These are phyloP conservation scores for Talaromyces sp. DNA, from an alignment of 2,329 filamentous ascomycete genomes.

Conservation along the genomic window DNA sequence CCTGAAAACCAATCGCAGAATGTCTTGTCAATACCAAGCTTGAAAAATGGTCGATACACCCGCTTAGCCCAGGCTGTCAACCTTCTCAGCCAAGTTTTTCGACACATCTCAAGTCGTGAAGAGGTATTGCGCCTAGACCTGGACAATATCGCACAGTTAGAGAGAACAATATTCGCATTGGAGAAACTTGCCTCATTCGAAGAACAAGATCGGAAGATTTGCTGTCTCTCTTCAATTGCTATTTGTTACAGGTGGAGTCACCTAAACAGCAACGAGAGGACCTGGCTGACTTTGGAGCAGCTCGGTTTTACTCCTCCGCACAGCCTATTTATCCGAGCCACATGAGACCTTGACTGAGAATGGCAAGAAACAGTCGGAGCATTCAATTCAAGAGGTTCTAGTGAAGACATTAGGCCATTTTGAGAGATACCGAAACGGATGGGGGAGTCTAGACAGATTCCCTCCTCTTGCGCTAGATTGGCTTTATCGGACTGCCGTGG, in stretches of 20 bases:
- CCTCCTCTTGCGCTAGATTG: slow-evolving; percentile 1
- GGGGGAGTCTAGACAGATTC: not conserved
- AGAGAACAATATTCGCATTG: slow-evolving; percentile 1
- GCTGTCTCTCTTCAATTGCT: slow-evolving; percentile 1
- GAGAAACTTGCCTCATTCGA: slow-evolving; percentile 1
- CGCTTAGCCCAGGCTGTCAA: slow-evolving; percentile 1
- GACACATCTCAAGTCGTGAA: slow-evolving; percentile 1
- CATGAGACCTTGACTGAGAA: not conserved
- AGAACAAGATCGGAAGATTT: not conserved
- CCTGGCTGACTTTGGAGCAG: not conserved
- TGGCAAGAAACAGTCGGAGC: not conserved
- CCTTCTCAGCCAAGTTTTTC: slow-evolving; percentile 1
- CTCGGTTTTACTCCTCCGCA: not conserved
- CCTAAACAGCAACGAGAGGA: not conserved
- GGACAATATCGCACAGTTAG: not conserved
- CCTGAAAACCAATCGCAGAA: slow-evolving; percentile 1
- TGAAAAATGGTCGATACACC: not conserved
- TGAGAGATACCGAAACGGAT: slow-evolving; percentile 1
- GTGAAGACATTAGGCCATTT: not conserved
- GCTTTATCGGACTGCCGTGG: not conserved
- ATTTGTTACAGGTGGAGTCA: not conserved
- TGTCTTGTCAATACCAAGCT: not conserved
- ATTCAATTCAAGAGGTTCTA: not conserved
- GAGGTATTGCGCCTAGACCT: not conserved
- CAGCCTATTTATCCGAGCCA: not conserved